phyloP scores from a whole-genome alignment of 768 basidiomycete genomes.

The Rhodotorula babjevae region DNA sequence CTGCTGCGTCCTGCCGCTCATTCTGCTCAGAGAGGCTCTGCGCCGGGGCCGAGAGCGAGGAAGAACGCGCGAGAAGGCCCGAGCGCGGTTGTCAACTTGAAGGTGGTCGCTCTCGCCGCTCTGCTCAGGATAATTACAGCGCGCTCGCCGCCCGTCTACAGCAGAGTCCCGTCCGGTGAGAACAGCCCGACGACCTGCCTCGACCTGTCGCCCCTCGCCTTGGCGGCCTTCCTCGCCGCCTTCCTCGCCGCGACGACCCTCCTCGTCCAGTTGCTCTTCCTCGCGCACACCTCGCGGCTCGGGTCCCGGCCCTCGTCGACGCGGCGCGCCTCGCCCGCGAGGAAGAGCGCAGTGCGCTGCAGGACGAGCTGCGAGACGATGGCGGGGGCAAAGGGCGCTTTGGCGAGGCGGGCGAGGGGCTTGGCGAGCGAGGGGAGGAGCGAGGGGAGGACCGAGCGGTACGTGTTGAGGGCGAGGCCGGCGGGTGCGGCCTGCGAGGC shows the following conservation, averaged over 20 bases:
- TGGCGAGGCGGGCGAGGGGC: background rate
- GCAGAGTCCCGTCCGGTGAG: too few species aligned
- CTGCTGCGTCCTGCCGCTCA: too few species aligned
- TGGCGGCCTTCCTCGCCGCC: too few species aligned
- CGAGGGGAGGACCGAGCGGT: background rate
- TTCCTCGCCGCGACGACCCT: background rate
- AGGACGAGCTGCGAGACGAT: slow-evolving; percentile 12
- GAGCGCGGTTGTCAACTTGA: too few species aligned
- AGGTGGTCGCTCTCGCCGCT: too few species aligned
- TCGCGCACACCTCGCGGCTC: background rate
- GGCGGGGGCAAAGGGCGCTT: background rate
- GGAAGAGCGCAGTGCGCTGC: background rate
- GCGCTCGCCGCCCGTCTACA: too few species aligned
- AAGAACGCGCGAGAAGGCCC: too few species aligned
- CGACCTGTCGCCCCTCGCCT: too few species aligned
- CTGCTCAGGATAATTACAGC: too few species aligned
- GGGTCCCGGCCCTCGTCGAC: background rate
- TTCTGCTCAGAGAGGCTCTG: too few species aligned
- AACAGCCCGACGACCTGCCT: too few species aligned
- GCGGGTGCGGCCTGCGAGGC: background rate
- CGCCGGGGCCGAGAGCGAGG: too few species aligned
- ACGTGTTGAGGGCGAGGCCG: background rate
- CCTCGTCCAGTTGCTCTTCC: background rate
- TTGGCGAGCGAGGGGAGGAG: background rate
- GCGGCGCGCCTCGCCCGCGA: background rate